A percentile compares a stretch with the other conserved stretches of the same genome.
Conservation (phyloP, 345 rosid species). For the Gossypium bickii region DNA sequence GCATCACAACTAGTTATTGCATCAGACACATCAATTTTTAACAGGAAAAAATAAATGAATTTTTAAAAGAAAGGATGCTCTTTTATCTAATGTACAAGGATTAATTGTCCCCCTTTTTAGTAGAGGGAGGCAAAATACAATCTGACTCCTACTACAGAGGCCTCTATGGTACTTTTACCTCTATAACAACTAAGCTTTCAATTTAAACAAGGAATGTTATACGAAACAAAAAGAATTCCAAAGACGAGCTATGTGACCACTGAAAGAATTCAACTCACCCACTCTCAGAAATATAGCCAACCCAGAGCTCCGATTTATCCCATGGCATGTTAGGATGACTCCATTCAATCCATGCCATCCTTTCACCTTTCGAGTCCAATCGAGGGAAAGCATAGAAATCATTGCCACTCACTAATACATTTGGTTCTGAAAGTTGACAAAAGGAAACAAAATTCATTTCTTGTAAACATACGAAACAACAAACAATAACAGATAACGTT, state of each 20-base stretch:
- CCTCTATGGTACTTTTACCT: no score
- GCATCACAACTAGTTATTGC: no score
- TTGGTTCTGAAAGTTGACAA: conserved; percentile 53
- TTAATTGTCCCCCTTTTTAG: no score
- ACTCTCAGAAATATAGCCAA: conserved; percentile 71
- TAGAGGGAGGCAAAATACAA: no score
- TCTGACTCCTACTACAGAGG: no score
- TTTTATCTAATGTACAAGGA: no score
- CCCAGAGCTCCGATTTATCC: conserved; percentile 94
- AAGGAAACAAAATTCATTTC: conserved; percentile 9
- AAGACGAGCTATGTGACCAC: background rate
- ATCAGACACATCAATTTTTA: no score
- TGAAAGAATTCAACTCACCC: conserved; percentile 46
- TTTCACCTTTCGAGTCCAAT: conserved; percentile 56
- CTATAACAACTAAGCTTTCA: background rate
- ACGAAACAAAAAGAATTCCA: background rate
- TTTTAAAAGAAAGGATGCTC: no score
- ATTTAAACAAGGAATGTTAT: background rate
- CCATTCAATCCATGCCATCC: conserved; percentile 94
- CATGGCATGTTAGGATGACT: conserved; percentile 93
- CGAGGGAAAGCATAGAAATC: conserved; percentile 99
- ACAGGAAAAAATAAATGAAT: no score
- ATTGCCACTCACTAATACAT: conserved; percentile 59
- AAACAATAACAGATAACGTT: background rate
- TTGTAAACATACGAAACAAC: background rate